A percentile compares a stretch with the other conserved stretches of the same genome.
Evolutionary conservation across 345 rosid genomes (phyloP).

Genomic region (Salix caprea): DNA sequence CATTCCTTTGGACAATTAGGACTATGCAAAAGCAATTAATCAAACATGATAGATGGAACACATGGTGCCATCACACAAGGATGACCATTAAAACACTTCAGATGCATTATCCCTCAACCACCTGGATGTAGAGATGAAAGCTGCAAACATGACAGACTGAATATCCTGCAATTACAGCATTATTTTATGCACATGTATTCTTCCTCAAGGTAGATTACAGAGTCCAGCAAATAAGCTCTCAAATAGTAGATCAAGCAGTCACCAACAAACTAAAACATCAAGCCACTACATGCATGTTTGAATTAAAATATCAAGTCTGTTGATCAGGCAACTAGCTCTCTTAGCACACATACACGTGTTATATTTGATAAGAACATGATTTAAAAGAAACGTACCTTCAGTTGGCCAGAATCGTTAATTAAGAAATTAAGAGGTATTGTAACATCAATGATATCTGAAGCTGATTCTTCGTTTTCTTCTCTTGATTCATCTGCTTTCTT

Average conservation of each 20-base stretch:
- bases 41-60: background rate
- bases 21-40: background rate
- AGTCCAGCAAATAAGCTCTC: background rate
- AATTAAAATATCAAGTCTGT: background rate
- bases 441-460: constrained; percentile 65
- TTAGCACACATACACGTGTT: background rate
- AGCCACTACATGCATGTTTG: background rate
- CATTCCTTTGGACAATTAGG: background rate
- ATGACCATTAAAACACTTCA: background rate
- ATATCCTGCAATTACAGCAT: background rate
- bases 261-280: background rate
- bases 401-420: constrained; percentile 69
- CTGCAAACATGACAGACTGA: background rate
- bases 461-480: constrained; percentile 30
- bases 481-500: constrained; percentile 41
- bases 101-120: background rate
- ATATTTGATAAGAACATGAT: background rate
- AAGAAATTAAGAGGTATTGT: constrained; percentile 87
- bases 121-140: background rate
- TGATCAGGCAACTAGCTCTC: background rate
- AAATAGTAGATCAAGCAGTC: background rate
- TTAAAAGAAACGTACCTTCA: constrained; percentile 48
- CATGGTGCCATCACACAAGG: background rate
- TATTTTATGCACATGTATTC: background rate
- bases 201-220: background rate